Conservation (phyloP, 1,284 basidiomycete species). For the Golubevia pallescens region DNA sequence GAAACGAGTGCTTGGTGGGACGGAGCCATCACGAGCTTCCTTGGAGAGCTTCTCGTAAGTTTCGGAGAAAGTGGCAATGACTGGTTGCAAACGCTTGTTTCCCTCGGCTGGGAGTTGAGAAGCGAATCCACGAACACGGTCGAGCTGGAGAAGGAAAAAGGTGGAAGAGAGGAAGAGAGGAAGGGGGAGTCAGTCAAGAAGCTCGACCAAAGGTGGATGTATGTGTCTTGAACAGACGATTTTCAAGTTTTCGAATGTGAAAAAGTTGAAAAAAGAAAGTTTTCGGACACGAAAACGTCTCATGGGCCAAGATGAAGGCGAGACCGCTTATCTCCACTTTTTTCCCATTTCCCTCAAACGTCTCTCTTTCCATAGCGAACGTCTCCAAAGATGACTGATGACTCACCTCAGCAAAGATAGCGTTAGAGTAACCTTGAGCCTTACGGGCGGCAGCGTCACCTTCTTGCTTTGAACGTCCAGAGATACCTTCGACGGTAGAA, state of each 20-base stretch:
- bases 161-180: constrained; percentile 1
- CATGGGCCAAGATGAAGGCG: too few relatives aligned
- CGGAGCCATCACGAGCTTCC: constrained; percentile 50
- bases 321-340: too few relatives aligned
- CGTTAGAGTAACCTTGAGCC: constrained; percentile 44
- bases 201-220: not conserved
- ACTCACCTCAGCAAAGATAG: constrained; percentile 46
- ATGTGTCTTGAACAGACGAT: too few relatives aligned
- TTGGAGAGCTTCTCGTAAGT: constrained; percentile 49
- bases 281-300: too few relatives aligned
- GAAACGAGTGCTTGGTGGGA: constrained; percentile 42
- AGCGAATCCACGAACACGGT: constrained; percentile 52
- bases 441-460: constrained; percentile 47
- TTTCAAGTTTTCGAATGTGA: too few relatives aligned
- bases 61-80: constrained; percentile 49
- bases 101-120: constrained; percentile 44
- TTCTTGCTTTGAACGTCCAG: constrained; percentile 37
- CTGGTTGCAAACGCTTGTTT: constrained; percentile 52
- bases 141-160: constrained; percentile 27
- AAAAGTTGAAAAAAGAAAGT: too few relatives aligned
- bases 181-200: not conserved
- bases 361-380: too few relatives aligned
- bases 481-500: constrained; percentile 42
- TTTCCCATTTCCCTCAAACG: too few relatives aligned
- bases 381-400: not conserved